Evolutionary conservation across 2,329 filamentous ascomycete species (phyloP).

Genomic region (Lecanicillium sp.): DNA sequence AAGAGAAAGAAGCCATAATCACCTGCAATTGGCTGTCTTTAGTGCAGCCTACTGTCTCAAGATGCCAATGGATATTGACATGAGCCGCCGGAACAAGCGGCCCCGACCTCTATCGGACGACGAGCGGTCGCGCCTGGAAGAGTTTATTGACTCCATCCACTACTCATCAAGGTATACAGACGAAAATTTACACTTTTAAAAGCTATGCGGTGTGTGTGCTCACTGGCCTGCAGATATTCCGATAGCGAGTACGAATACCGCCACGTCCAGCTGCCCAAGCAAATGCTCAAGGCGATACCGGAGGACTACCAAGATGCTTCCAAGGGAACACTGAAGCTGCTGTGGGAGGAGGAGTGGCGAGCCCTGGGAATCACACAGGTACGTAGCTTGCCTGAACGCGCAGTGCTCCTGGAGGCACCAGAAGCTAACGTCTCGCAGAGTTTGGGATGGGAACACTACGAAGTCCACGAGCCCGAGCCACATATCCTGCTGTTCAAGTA

Average conservation of each 20-base stretch:
- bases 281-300: conserved; percentile 95
- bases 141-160: conserved; percentile 89
- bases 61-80: conserved; percentile 55
- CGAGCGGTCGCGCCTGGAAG: conserved; percentile 77
- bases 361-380: conserved; percentile 96
- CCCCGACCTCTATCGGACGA: conserved; percentile 71
- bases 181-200: not conserved
- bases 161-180: conserved; percentile 78
- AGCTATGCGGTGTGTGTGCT: conserved; percentile 11
- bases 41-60: no score
- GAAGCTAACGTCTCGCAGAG: conserved; percentile 48
- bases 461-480: conserved; percentile 96
- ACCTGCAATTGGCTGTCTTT: no score
- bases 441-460: conserved; percentile 98
- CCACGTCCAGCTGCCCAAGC: conserved; percentile 94
- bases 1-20: no score
- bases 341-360: conserved; percentile 99
- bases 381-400: conserved; percentile 17
- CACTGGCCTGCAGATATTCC: conserved; percentile 59
- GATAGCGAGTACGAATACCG: conserved; percentile 93
- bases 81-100: conserved; percentile 75
- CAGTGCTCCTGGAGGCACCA: not conserved
- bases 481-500: conserved; percentile 99
- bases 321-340: conserved; percentile 86
- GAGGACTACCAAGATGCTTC: conserved; percentile 85